Conservation (phyloP, 176 grass and related monocot species). For the Pharus latifolius region DNA sequence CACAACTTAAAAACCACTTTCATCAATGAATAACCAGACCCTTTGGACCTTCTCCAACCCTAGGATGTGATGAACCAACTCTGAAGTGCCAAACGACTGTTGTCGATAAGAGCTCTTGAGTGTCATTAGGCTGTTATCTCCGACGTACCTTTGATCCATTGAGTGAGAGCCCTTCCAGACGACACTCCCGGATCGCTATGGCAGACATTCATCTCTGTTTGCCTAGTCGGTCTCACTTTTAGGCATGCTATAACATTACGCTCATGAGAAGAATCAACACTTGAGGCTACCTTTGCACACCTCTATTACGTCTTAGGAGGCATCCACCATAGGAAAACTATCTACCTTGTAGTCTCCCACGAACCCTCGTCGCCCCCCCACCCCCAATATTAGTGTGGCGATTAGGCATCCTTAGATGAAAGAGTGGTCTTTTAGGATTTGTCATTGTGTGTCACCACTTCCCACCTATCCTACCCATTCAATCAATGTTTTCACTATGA, state of each 20-base stretch:
- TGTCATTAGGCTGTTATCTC: neutral
- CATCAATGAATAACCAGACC: neutral
- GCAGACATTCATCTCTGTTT: neutral
- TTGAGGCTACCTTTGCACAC: neutral
- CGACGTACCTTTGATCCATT: neutral
- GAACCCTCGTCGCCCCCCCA: no score
- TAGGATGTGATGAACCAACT: neutral
- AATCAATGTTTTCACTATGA: no score
- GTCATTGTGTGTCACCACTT: no score
- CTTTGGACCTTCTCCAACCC: conserved; percentile 5
- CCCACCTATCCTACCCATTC: no score
- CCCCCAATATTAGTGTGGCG: neutral
- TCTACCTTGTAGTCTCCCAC: neutral
- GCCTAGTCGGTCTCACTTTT: neutral
- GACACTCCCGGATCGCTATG: neutral
- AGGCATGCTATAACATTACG: neutral
- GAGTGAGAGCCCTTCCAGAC: neutral
- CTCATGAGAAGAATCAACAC: neutral
- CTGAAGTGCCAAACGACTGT: neutral
- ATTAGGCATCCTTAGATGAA: neutral
- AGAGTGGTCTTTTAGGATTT: neutral
- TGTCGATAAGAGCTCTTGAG: neutral
- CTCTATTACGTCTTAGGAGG: neutral
- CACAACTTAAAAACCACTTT: neutral
- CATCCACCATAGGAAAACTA: neutral